Conservation (phyloP, 306 rosid species). For the Parietaria judaica region DNA sequence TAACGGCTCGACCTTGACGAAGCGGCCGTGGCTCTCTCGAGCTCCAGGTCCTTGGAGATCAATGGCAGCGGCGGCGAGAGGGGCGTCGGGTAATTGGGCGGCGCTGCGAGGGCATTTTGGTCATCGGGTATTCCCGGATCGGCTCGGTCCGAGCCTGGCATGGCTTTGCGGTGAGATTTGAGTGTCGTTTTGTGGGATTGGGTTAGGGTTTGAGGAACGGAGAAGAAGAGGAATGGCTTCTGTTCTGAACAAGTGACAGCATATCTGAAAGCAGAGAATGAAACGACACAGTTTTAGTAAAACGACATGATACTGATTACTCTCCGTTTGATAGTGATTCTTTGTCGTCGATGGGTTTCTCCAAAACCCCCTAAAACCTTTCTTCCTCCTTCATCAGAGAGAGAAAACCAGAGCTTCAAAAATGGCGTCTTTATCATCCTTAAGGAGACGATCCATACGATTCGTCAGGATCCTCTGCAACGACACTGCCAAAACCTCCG, state of each 20-base stretch:
- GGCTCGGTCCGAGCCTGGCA: constrained; percentile 22
- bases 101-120: constrained; percentile 20
- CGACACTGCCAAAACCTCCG: constrained; percentile 3
- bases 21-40: constrained; percentile 58
- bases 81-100: constrained; percentile 49
- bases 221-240: not conserved
- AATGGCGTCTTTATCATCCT: constrained; percentile 23
- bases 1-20: constrained; percentile 54
- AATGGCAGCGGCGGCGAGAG: constrained; percentile 62
- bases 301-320: too few relatives aligned
- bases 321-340: too few relatives aligned
- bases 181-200: constrained; percentile 14
- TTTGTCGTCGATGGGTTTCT: too few relatives aligned
- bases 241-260: not conserved
- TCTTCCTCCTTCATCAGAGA: too few relatives aligned
- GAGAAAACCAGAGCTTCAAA: not conserved
- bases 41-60: constrained; percentile 68
- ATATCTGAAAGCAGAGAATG: too few relatives aligned
- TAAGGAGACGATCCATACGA: constrained; percentile 25
- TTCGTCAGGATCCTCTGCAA: constrained; percentile 7
- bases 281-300: too few relatives aligned
- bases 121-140: constrained; percentile 13
- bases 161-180: constrained; percentile 20
- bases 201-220: constrained; percentile 12
- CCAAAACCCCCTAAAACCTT: constrained; percentile 13